Conservation (phyloP, 768 basidiomycete genomes). For the Polyporus arcularius region DNA sequence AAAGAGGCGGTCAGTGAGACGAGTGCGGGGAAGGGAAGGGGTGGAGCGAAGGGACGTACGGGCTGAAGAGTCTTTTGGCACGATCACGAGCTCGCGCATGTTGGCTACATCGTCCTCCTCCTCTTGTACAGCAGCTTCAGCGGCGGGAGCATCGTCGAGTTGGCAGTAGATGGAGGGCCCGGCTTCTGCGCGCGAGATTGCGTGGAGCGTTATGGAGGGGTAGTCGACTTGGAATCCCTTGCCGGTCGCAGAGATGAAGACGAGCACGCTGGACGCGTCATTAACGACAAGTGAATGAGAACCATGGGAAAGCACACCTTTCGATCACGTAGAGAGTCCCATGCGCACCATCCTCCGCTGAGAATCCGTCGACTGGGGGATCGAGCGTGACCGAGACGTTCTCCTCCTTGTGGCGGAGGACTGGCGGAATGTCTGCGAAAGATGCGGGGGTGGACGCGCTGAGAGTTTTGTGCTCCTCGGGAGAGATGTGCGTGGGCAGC, state of each 20-base stretch:
- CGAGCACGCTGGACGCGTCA: slow-evolving; percentile 55
- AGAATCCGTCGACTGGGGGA: slow-evolving; percentile 65
- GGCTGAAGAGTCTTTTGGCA: slow-evolving; percentile 56
- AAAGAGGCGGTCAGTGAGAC: not conserved
- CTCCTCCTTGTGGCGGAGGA: slow-evolving; percentile 74
- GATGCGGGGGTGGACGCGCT: slow-evolving; percentile 82
- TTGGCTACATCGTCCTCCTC: slow-evolving; percentile 44
- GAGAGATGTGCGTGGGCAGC: slow-evolving; percentile 48
- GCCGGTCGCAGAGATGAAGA: slow-evolving; percentile 71
- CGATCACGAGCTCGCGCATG: slow-evolving; percentile 82
- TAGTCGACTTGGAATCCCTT: slow-evolving; percentile 85
- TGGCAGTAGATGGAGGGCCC: slow-evolving; percentile 90
- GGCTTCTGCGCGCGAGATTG: slow-evolving; percentile 71
- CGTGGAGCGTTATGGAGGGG: slow-evolving; percentile 90
- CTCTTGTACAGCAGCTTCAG: slow-evolving; percentile 7
- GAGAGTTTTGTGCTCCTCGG: slow-evolving; percentile 68
- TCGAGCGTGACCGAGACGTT: slow-evolving; percentile 70
- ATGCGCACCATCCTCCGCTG: slow-evolving; percentile 46
- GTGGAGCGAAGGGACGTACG: slow-evolving; percentile 48
- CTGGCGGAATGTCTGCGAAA: slow-evolving; percentile 82
- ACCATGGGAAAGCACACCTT: slow-evolving; percentile 50
- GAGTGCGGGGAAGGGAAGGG: not conserved
- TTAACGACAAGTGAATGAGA: not conserved
- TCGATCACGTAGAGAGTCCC: slow-evolving; percentile 87
- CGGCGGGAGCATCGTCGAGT: slow-evolving; percentile 51